Evolutionary conservation across 1,284 basidiomycete species (phyloP).

Genomic region (Entoloma clypeatum): DNA sequence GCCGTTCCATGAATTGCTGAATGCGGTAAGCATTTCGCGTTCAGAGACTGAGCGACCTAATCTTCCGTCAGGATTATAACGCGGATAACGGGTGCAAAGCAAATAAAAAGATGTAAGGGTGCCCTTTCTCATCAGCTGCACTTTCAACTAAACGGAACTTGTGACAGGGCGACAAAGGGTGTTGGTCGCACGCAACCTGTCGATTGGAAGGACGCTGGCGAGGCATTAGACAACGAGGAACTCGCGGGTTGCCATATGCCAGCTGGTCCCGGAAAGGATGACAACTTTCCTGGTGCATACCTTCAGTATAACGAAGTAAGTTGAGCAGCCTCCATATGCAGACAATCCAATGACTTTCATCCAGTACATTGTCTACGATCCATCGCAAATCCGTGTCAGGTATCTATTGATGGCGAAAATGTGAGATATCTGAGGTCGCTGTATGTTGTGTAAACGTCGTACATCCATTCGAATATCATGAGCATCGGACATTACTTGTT

Average conservation of each 20-base stretch:
- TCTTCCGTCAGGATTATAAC: constrained; percentile 38
- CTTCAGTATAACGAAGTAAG: constrained; percentile 55
- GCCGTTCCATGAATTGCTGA: constrained; percentile 47
- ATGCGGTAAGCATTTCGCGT: constrained; percentile 30
- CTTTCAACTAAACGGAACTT: constrained; percentile 3
- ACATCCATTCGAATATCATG: no score
- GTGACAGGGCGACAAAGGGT: constrained; percentile 49
- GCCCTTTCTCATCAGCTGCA: neutral
- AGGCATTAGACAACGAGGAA: constrained; percentile 44
- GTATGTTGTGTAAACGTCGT: no score
- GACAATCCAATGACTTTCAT: constrained; percentile 1
- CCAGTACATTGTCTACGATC: constrained; percentile 43
- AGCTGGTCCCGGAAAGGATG: constrained; percentile 41
- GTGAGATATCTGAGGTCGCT: no score
- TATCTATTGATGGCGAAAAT: constrained; percentile 43
- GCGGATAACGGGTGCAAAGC: constrained; percentile 48
- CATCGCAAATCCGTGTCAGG: constrained; percentile 39
- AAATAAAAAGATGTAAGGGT: constrained; percentile 24
- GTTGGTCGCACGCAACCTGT: constrained; percentile 47
- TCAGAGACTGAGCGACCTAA: neutral
- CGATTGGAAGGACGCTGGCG: constrained; percentile 61
- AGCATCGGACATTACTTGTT: no score
- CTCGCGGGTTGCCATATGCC: constrained; percentile 58
- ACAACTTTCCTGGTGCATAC: constrained; percentile 27
- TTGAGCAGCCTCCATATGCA: no score